Evolutionary conservation across 1,284 basidiomycete species (phyloP).

Genomic region (Cutaneotrichosporon sp.): DNA sequence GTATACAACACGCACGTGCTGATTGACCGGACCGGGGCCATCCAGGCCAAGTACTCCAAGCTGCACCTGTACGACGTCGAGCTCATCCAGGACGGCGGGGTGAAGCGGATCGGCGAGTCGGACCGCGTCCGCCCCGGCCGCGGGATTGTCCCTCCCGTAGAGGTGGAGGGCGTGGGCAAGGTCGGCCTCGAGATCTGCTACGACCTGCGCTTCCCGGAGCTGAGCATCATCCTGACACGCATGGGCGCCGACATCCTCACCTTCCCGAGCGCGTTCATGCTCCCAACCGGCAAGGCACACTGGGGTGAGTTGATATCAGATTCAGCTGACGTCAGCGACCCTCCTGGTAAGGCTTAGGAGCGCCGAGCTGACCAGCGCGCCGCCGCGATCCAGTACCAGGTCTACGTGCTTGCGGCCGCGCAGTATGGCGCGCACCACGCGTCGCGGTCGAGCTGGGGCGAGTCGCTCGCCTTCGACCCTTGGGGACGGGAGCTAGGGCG

Average conservation of each 20-base stretch:
- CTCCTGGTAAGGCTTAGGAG: conserved; percentile 22
- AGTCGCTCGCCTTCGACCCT: conserved; percentile 46
- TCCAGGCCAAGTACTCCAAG: conserved; percentile 55
- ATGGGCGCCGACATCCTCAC: conserved; percentile 57
- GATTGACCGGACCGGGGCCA: conserved; percentile 51
- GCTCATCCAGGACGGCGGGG: conserved; percentile 39
- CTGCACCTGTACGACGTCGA: conserved; percentile 60
- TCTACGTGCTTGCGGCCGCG: conserved; percentile 48
- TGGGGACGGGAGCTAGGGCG: conserved; percentile 42
- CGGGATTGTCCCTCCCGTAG: conserved; percentile 39
- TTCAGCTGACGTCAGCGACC: conserved; percentile 24
- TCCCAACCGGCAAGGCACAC: conserved; percentile 54
- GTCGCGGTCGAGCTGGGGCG: conserved; percentile 41
- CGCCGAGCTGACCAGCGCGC: conserved; percentile 27
- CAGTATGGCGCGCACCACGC: conserved; percentile 46
- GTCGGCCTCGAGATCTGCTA: conserved; percentile 59
- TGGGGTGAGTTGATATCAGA: conserved; percentile 45
- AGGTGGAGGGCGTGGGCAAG: conserved; percentile 51
- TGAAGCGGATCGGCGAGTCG: conserved; percentile 38
- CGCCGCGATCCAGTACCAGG: conserved; percentile 45
- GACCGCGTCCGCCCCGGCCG: conserved; percentile 50
- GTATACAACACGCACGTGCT: conserved; percentile 58
- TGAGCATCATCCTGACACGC: conserved; percentile 52
- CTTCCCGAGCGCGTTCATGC: conserved; percentile 58
- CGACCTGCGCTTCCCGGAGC: conserved; percentile 59